phyloP scores from a whole-genome alignment of 73 alveolate species.

The Effrenium voratum region DNA sequence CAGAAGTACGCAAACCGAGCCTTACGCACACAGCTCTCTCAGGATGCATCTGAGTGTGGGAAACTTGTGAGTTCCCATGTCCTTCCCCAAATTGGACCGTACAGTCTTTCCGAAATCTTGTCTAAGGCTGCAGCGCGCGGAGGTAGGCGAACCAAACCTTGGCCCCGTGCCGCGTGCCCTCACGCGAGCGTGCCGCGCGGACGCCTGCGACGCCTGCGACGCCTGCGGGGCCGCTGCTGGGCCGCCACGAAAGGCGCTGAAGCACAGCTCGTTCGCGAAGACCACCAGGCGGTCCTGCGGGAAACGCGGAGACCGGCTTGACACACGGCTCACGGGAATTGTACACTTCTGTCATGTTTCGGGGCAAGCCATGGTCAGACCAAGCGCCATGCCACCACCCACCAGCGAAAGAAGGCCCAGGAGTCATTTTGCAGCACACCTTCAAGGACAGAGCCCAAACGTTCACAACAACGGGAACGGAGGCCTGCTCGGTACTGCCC shows the following conservation, averaged over 20 bases:
- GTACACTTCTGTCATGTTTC: too few species aligned
- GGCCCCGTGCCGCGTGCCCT: too few species aligned
- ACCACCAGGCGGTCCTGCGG: slow-evolving; percentile 42
- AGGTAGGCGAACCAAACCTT: slow-evolving; percentile 42
- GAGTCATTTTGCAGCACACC: slow-evolving; percentile 30
- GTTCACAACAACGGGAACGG: background rate
- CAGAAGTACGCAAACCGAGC: slow-evolving; percentile 67
- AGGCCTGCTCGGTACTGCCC: slow-evolving; percentile 63
- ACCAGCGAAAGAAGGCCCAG: slow-evolving; percentile 89
- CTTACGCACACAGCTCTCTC: background rate
- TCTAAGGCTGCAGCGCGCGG: slow-evolving; percentile 22
- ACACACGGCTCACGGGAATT: background rate
- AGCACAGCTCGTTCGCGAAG: slow-evolving; percentile 61
- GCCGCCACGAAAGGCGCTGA: slow-evolving; percentile 90
- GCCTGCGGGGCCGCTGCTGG: too few species aligned
- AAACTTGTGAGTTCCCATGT: background rate
- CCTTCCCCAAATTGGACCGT: background rate
- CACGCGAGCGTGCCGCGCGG: too few species aligned
- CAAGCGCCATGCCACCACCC: slow-evolving; percentile 21
- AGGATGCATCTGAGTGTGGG: too few species aligned
- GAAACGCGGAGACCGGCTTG: background rate
- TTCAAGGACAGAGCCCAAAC: too few species aligned
- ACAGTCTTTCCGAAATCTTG: background rate
- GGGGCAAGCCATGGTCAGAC: too few species aligned
- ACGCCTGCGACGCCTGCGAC: too few species aligned